Percentiles rank a stretch among this genome's conserved stretches.
Evolutionary conservation across 163 green algal species (phyloP).

Genomic region (Chlorella variabilis): DNA sequence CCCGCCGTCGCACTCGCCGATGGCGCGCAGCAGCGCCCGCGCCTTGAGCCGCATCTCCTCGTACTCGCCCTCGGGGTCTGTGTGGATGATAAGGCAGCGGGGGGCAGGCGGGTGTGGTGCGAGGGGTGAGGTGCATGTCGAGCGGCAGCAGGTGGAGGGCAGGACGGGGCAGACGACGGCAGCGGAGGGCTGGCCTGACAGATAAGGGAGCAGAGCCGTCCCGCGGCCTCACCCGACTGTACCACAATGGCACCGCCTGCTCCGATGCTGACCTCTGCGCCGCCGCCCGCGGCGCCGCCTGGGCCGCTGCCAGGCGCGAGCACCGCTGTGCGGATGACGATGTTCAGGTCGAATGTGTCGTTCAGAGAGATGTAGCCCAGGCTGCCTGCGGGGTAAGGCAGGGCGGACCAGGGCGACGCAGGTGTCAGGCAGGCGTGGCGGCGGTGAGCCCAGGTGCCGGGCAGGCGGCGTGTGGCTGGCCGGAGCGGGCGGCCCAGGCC

Average conservation of each 20-base stretch:
- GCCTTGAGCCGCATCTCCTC: constrained; percentile 97
- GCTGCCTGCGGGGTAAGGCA: constrained; percentile 54
- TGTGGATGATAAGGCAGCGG: too few relatives aligned
- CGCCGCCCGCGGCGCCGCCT: not conserved
- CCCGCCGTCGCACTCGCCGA: constrained; percentile 55
- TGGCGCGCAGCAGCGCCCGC: constrained; percentile 67
- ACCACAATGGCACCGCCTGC: constrained; percentile 95
- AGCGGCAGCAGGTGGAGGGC: too few relatives aligned
- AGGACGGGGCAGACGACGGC: too few relatives aligned
- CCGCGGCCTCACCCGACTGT: constrained; percentile 79
- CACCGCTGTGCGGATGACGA: constrained; percentile 97
- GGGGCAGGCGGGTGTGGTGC: too few relatives aligned
- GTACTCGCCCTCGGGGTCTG: constrained; percentile 76
- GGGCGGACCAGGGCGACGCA: not conserved
- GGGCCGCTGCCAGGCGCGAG: constrained; percentile 31
- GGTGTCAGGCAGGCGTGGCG: not conserved
- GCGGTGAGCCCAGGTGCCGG: too few relatives aligned
- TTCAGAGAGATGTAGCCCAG: constrained; percentile 93
- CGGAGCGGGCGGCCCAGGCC: too few relatives aligned
- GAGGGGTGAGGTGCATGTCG: too few relatives aligned
- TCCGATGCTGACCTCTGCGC: constrained; percentile 76
- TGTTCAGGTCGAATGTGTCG: constrained; percentile 97
- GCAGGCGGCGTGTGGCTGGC: too few relatives aligned
- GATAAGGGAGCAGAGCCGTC: too few relatives aligned
- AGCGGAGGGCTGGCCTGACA: too few relatives aligned